Conservation (phyloP, 805 yeast genomes). For the Hanseniaspora clermontiae region DNA sequence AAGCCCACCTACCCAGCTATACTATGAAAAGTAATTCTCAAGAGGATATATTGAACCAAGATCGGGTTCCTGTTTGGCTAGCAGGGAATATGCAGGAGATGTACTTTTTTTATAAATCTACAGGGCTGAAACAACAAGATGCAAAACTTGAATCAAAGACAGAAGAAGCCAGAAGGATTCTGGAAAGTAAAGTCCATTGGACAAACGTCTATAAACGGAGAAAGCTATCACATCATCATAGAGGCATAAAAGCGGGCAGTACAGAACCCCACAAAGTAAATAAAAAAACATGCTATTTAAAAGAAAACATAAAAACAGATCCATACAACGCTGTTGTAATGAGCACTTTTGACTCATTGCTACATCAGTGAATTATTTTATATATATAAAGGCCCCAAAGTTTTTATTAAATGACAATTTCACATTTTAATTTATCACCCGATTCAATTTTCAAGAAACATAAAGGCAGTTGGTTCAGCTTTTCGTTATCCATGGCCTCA, state of each 20-base stretch:
- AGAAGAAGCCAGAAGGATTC: background rate
- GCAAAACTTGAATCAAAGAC: background rate
- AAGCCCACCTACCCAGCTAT: background rate
- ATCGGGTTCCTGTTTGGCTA: background rate
- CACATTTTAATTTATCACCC: slow-evolving; percentile 35
- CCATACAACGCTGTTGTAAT: background rate
- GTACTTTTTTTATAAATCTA: background rate
- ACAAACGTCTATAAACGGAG: background rate
- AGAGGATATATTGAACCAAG: background rate
- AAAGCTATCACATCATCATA: background rate
- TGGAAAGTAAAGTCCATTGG: background rate
- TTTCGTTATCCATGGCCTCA: slow-evolving; percentile 20
- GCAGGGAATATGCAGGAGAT: background rate
- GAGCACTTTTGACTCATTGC: background rate
- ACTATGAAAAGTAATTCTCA: background rate
- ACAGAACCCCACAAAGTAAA: background rate
- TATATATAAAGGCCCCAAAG: background rate
- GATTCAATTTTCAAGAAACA: slow-evolving; percentile 44
- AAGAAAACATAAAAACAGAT: background rate
- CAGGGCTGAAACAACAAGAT: background rate
- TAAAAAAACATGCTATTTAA: background rate
- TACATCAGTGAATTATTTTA: background rate
- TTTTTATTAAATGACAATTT: slow-evolving; percentile 20
- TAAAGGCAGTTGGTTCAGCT: slow-evolving; percentile 35
- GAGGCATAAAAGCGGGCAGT: background rate